Conservation (phyloP, 2,329 filamentous ascomycete species). For the Ilyonectria sp. region DNA sequence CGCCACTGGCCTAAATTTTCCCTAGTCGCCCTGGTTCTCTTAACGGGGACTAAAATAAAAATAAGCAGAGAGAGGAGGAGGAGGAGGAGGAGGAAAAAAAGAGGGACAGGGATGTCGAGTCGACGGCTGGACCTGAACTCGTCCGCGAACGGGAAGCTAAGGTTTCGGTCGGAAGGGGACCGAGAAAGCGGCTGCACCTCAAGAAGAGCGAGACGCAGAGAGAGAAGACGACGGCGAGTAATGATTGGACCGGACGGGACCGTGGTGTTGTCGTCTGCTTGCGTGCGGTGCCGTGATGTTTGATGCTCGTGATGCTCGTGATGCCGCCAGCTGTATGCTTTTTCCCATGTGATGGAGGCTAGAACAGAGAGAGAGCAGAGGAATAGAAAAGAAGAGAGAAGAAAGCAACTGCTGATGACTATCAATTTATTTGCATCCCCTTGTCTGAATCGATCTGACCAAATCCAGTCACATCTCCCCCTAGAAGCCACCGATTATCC, state of each 20-base stretch:
- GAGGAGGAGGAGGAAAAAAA: slow-evolving; percentile 12
- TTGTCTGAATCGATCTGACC: not conserved
- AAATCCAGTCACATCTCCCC: not conserved
- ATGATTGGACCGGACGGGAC: not conserved
- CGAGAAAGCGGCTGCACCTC: not conserved
- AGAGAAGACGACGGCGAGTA: not conserved
- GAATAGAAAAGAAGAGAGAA: not conserved
- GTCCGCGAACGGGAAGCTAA: slow-evolving; percentile 22
- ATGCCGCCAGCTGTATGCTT: not conserved
- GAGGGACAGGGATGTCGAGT: slow-evolving; percentile 14
- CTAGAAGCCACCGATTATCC: not conserved
- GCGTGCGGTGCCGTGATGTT: not conserved
- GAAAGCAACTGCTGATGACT: not conserved
- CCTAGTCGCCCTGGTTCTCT: not conserved
- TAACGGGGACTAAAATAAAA: not conserved
- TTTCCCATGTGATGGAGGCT: not conserved
- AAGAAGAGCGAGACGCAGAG: not conserved
- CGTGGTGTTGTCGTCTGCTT: not conserved
- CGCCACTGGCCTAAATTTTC: not conserved
- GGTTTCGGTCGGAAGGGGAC: slow-evolving; percentile 21
- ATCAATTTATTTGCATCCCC: slow-evolving; percentile 6
- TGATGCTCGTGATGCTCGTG: not conserved
- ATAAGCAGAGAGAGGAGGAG: not conserved
- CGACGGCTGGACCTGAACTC: not conserved
- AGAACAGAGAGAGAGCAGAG: not conserved